A percentile compares a stretch with the other conserved stretches of the same genome.
These are phyloP conservation scores for Ganoderma multipileum DNA, from an alignment of 1,284 basidiomycete genomes.

Conservation along the genomic window DNA sequence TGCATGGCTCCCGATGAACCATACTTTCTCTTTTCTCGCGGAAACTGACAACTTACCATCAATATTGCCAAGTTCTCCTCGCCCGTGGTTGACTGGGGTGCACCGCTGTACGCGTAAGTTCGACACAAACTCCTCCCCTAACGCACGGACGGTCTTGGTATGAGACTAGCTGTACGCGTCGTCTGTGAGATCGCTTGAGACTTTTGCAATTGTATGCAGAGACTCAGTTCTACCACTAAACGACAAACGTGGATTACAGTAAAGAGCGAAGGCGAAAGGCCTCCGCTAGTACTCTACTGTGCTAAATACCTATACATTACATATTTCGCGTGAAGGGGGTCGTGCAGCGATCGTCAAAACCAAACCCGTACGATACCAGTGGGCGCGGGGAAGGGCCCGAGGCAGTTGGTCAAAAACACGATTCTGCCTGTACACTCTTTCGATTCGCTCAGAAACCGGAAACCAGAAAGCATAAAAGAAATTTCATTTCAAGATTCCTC, in stretches of 20 bases:
- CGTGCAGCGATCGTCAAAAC: constrained; percentile 24
- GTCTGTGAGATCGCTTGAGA: no score
- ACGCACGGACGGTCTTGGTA: no score
- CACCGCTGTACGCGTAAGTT: no score
- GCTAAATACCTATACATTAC: constrained; percentile 29
- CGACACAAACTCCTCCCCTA: no score
- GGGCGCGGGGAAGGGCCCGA: constrained; percentile 6
- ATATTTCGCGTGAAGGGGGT: constrained; percentile 26
- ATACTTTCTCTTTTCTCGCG: no score
- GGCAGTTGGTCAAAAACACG: constrained; percentile 30
- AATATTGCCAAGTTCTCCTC: no score
- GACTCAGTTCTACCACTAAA: neutral
- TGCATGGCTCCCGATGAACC: no score
- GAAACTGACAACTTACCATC: no score
- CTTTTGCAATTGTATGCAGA: no score
- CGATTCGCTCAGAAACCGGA: neutral
- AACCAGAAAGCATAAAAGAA: neutral
- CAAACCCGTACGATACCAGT: neutral
- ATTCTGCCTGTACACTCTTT: constrained; percentile 24
- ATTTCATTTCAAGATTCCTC: neutral
- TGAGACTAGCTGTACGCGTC: no score
- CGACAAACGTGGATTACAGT: constrained; percentile 35
- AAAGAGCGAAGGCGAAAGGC: constrained; percentile 37
- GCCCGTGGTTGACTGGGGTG: no score
- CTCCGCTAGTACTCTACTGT: constrained; percentile 27